Evolutionary conservation across 441 rosid genomes (phyloP), one percentile per base, ranked within the genome.

Genomic region (Manihot esculenta): DNA sequence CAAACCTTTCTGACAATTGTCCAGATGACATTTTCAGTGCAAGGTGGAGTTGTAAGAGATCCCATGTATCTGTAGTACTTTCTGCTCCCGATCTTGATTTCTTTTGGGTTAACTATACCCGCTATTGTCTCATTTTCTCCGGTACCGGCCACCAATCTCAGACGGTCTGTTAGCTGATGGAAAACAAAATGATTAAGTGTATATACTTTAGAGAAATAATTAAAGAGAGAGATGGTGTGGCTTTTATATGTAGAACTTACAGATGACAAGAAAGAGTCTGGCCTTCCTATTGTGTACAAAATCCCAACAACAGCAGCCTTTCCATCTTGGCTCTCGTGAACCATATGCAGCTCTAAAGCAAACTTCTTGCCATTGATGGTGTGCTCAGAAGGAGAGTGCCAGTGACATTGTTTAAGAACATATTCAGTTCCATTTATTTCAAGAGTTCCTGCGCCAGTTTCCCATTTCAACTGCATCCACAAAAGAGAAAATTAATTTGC

Each of bases 311-410:
- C 98, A 14, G 95, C 93, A 48, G 71, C 21, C 53, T 73, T 76
- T 8, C 93, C 97, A 26, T 81, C 80, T 13, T 33, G 50, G 73
- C 86, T 86, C 69, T 81, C 76, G 23, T 92, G 98, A 64, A 92
- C 96, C 93, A 90, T 63, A 63, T 92, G 98, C 1, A 75, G 72
- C 82, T 90, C 98, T 15, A 89, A 44, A 72, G 70, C 93, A 63
- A 41, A 90, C 97, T 84, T 83, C 53, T 55, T 77, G 73, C 96
- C 91, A 61, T 88, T 64, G 62, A 90, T 57, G 12, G 92, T 80
- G 76, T 93, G 97, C 68, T 93, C 95, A 12, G 95, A 83, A 38
- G 94, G 97, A 9, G 95, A 84, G 65, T 90, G 98, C 95, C 97
- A 93, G 27, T 93, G 98, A 42, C 79, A 73, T 26, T 90, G 97